These are phyloP conservation scores for Sabuloglossum arenarium DNA, from an alignment of 495 filamentous ascomycete genomes.

Conservation along the genomic window DNA sequence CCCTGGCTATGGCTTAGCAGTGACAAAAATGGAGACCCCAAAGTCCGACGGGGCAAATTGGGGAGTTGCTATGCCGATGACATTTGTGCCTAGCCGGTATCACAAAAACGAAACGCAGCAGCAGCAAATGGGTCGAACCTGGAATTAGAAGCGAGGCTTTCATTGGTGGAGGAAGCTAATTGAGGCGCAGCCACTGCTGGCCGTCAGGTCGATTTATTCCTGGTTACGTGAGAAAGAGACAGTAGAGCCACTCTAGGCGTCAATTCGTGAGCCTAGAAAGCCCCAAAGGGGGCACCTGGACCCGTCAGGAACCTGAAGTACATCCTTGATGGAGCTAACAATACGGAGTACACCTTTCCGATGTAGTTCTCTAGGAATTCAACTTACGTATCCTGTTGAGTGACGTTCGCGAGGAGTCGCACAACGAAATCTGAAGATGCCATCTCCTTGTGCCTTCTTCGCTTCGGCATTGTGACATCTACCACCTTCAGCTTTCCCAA, in stretches of 20 bases:
- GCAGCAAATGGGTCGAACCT: neutral
- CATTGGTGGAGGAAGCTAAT: neutral
- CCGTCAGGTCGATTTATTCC: neutral
- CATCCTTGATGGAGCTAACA: too few species aligned
- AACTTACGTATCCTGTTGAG: too few species aligned
- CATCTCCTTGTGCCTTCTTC: neutral
- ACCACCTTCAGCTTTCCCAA: neutral
- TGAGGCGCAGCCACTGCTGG: neutral
- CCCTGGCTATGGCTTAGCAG: neutral
- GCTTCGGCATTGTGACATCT: neutral
- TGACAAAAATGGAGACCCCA: neutral
- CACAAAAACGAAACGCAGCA: neutral
- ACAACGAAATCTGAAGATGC: too few species aligned
- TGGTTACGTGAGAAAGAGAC: neutral
- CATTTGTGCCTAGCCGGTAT: neutral
- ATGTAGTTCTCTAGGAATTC: too few species aligned
- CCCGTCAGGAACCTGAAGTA: too few species aligned
- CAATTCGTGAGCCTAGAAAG: neutral
- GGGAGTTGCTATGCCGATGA: neutral
- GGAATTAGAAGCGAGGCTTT: neutral
- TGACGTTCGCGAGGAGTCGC: too few species aligned
- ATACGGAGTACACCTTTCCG: too few species aligned
- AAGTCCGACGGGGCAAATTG: neutral
- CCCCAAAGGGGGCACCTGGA: neutral
- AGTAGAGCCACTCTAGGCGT: neutral